Percentiles rank a stretch among this genome's conserved stretches.
Conservation (phyloP, 1,284 basidiomycete genomes). For the Rhodotorula glutinis region DNA sequence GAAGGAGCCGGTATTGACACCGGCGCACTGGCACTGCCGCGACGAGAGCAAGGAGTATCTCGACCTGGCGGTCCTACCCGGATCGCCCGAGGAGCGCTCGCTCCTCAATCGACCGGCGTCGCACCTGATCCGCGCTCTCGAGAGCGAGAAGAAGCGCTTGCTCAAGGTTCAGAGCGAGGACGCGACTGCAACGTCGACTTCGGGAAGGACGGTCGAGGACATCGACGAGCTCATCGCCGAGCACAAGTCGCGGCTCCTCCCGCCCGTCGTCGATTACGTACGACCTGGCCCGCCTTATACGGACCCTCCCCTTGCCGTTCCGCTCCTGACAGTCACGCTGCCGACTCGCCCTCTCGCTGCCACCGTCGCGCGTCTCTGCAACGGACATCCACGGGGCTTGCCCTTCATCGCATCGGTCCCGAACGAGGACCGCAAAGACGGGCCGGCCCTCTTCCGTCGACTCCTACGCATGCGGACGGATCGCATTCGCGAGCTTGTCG, state of each 20-base stretch:
- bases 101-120: background rate
- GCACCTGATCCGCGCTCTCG: background rate
- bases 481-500: conserved; percentile 48
- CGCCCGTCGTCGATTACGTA: conserved; percentile 44
- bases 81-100: conserved; percentile 48
- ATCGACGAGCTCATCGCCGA: conserved; percentile 23
- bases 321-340: conserved; percentile 51
- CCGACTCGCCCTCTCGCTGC: conserved; percentile 54
- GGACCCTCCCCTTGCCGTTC: conserved; percentile 40
- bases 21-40: conserved; percentile 31
- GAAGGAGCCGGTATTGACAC: conserved; percentile 22
- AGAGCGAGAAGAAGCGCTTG: background rate
- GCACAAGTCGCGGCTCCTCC: conserved; percentile 47
- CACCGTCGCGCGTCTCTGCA: conserved; percentile 50
- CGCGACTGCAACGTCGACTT: background rate
- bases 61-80: conserved; percentile 42
- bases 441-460: conserved; percentile 48
- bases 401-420: conserved; percentile 50
- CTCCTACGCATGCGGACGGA: conserved; percentile 50
- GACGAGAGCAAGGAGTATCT: conserved; percentile 28
- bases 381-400: conserved; percentile 47
- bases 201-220: background rate
- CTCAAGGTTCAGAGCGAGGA: background rate
- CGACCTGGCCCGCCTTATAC: conserved; percentile 22
- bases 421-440: conserved; percentile 48